A percentile compares a stretch with the other conserved stretches of the same genome.
phyloP scores from a whole-genome alignment of 2,329 filamentous ascomycete species.

The Coleophoma eucalyptorum region DNA sequence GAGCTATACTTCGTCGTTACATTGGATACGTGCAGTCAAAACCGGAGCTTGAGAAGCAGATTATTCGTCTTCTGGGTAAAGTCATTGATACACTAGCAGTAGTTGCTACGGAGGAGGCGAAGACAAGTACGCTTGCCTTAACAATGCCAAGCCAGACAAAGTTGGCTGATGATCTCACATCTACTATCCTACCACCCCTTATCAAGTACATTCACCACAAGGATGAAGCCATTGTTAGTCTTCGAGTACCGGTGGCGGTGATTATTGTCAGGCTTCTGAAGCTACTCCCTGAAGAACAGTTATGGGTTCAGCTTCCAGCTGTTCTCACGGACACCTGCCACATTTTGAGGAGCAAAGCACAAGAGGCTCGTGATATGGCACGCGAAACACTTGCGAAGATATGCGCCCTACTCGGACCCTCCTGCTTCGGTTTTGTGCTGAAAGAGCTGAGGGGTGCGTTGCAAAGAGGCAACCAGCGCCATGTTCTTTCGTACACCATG shows the following conservation, averaged over 20 bases:
- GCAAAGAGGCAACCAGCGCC: constrained; percentile 83
- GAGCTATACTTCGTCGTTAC: constrained; percentile 78
- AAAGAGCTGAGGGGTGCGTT: constrained; percentile 84
- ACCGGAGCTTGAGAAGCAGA: constrained; percentile 78
- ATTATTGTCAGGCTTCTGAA: constrained; percentile 85
- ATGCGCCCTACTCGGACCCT: constrained; percentile 72
- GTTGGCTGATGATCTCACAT: constrained; percentile 67
- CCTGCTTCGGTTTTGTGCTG: constrained; percentile 87
- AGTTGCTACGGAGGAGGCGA: constrained; percentile 40
- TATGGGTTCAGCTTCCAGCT: constrained; percentile 72
- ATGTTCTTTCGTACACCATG: constrained; percentile 91
- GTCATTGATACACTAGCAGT: constrained; percentile 72
- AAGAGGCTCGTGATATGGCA: constrained; percentile 87
- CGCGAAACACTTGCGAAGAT: constrained; percentile 85
- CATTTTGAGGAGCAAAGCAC: constrained; percentile 83
- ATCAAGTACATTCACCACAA: constrained; percentile 89
- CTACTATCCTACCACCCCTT: constrained; percentile 74
- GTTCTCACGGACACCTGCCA: constrained; percentile 91
- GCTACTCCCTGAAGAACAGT: constrained; percentile 68
- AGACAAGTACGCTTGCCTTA: constrained; percentile 45
- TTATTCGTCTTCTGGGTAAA: constrained; percentile 76
- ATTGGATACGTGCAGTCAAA: constrained; percentile 78
- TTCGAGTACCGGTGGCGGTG: constrained; percentile 85
- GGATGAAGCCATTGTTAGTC: constrained; percentile 89
- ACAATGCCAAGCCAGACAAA: constrained; percentile 67